Conservation (phyloP, 306 rosid genomes). For the Sesbania bispinosa region DNA sequence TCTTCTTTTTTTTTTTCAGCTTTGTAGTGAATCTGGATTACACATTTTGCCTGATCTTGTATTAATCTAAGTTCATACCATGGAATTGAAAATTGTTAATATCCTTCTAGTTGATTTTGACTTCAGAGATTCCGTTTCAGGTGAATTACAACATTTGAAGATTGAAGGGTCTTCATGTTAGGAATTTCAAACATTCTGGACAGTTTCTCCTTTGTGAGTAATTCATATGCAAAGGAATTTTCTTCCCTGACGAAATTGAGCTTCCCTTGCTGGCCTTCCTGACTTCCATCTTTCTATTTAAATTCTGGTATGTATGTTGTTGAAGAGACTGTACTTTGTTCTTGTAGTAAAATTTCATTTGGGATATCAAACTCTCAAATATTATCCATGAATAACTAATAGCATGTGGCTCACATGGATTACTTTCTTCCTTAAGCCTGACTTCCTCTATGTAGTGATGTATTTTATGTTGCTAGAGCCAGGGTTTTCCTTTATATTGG, state of each 20-base stretch:
- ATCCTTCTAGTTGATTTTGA: slow-evolving; percentile 15
- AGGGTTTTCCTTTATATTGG: slow-evolving; percentile 15
- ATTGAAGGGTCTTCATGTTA: slow-evolving; percentile 10
- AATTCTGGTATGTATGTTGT: slow-evolving; percentile 8
- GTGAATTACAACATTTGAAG: slow-evolving; percentile 4
- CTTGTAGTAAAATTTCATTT: slow-evolving; percentile 1
- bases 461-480: slow-evolving; percentile 14
- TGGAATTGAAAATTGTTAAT: slow-evolving; percentile 16
- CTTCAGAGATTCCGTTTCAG: slow-evolving; percentile 19
- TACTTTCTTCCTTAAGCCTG: slow-evolving; percentile 12
- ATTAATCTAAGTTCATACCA: background rate
- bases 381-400: background rate
- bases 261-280: background rate
- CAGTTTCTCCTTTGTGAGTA: background rate
- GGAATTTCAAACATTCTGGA: slow-evolving; percentile 14
- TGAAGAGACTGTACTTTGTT: background rate
- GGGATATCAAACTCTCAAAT: background rate
- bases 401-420: slow-evolving; percentile 8
- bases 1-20: background rate
- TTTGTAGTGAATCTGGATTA: background rate
- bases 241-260: slow-evolving; percentile 2
- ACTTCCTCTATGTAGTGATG: background rate
- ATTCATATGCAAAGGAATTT: background rate
- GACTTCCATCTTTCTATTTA: background rate
- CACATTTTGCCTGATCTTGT: slow-evolving; percentile 18